Base-by-base conservation (phyloP, 1,139 yeast species). In the Debaryomyces coudertii region DNA sequence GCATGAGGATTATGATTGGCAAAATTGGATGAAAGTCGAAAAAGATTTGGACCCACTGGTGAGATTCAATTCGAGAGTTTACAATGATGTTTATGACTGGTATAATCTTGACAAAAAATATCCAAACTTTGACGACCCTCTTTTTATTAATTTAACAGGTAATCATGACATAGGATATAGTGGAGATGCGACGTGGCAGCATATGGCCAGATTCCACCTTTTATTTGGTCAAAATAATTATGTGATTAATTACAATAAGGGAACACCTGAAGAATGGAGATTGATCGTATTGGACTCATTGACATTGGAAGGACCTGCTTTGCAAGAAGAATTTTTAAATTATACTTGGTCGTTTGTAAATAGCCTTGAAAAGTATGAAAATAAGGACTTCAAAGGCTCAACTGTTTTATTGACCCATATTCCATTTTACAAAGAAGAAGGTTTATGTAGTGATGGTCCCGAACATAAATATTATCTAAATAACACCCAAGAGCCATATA, bases 161-260 rank as follows among this genome's bases (percentile, higher is more conserved):
- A 95, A 93, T 62, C 99, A 93, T 62, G 99, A 93, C 63, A 83
- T 93, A 47, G 99, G 99, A 0, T 93, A 93, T 62, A 83, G 90
- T 45, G 98, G 98, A 0, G 99, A 95, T 66, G 90, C 95, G 40
- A 90, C 97, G 0, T 83, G 85, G 74, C 97, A 89, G 59, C 95
- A 95, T 57, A 80, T 90, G 82, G 81, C 89, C 0, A 74, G 99
- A 51, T 95, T 82, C 69, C 78, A 76, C 45, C 68, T 70, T 24
- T 69, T 85, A 27, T 92, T 87, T 66, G 99, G 99, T 14, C 81
- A 83, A 55, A 89, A 90, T 57, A 93, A 92, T 66, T 92, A 76
- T 61, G 89, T 88, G 64, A 80, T 85, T 40, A 87, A 85, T 58
- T 85, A 83, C 56, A 82, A 85, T 53, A 66, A 69, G 37, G 83